These are phyloP conservation scores for Mycena haematopus DNA, from an alignment of 768 basidiomycete species.

Conservation along the genomic window DNA sequence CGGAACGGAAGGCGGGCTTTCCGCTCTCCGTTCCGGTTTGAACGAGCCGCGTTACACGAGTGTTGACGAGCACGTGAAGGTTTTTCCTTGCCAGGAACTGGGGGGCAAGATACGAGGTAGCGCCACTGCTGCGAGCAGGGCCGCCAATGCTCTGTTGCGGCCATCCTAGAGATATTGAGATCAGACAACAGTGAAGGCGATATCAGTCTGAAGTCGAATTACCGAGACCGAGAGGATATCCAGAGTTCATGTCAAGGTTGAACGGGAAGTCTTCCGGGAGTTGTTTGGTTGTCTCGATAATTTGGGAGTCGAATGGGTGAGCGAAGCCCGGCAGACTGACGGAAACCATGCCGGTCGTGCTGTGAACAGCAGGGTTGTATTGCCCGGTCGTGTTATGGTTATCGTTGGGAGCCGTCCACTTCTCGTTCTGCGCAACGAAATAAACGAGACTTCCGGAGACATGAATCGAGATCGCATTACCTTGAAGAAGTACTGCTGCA, in stretches of 20 bases:
- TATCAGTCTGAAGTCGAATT: not conserved
- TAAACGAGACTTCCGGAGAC: not conserved
- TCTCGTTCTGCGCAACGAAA: not conserved
- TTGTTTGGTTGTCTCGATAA: conserved; percentile 36
- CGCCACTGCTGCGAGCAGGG: conserved; percentile 33
- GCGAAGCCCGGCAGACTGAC: conserved; percentile 38
- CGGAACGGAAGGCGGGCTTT: conserved; percentile 2
- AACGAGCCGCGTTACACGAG: conserved; percentile 29
- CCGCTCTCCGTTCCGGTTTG: conserved; percentile 3
- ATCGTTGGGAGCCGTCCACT: conserved; percentile 34
- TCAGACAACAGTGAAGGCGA: not conserved
- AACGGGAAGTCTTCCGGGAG: conserved; percentile 41
- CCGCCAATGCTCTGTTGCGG: conserved; percentile 31
- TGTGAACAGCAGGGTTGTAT: conserved; percentile 39
- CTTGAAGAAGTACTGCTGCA: conserved; percentile 34
- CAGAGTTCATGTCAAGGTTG: conserved; percentile 44
- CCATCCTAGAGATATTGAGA: conserved; percentile 27
- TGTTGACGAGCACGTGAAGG: conserved; percentile 34
- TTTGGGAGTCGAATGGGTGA: conserved; percentile 33
- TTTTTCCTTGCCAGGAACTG: conserved; percentile 34
- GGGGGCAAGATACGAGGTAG: conserved; percentile 36
- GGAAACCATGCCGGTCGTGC: conserved; percentile 34
- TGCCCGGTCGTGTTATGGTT: conserved; percentile 40
- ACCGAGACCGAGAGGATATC: conserved; percentile 44
- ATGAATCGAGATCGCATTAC: conserved; percentile 15